Base-by-base conservation (phyloP, 177 flowering plant genomes). In the Vitis hybrid region DNA sequence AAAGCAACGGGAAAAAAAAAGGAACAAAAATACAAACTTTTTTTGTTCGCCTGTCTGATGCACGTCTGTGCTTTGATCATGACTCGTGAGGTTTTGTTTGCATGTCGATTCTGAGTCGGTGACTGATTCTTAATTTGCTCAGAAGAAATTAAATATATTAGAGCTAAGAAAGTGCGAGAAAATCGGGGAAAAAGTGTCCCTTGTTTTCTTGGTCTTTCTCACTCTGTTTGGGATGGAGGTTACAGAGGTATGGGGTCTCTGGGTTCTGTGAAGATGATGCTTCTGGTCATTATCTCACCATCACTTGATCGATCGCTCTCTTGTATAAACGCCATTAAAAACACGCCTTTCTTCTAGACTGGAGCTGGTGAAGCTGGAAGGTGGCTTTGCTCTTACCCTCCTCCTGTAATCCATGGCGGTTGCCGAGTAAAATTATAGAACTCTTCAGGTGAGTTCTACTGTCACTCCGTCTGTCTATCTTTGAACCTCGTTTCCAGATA, bases 41-140 rank as follows among this genome's bases (percentile, higher is more conserved):
- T 65, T 66, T 66, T 29, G 31, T 73, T 52, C 14, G 45, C 14
- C 16, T 68, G 29, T 62, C 61, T 65, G 68, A 55, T 61, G 69
- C 76, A 59, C 73, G 78, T 75, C 67, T 66, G 72, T 73, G 72
- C 60, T 49, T 51, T 68, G 77, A 74, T 78, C 65, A 70, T 61
- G 81, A 74, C 81, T 56, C 50, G 1, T 70, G 71, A 67, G 67
- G 64, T 67, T 66, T 65, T 68, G 59, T 64, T 65, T 60, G 63
- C 51, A 56, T 62, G 74, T 72, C 70, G 51, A 58, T 69, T 72
- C 60, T 67, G 60, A 66, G 57, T 60, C n/a, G 45, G 45, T 59
- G 22, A 51, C 48, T 16, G 72, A 64, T 68, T 74, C 72, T 51
- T 39, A 39, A 39, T 39, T 39, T 39, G 45, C 45, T 39, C 45